A percentile compares a stretch with the other conserved stretches of the same genome.
phyloP scores from a whole-genome alignment of 2,329 filamentous ascomycete species.

The Teratosphaeria nubilosa region DNA sequence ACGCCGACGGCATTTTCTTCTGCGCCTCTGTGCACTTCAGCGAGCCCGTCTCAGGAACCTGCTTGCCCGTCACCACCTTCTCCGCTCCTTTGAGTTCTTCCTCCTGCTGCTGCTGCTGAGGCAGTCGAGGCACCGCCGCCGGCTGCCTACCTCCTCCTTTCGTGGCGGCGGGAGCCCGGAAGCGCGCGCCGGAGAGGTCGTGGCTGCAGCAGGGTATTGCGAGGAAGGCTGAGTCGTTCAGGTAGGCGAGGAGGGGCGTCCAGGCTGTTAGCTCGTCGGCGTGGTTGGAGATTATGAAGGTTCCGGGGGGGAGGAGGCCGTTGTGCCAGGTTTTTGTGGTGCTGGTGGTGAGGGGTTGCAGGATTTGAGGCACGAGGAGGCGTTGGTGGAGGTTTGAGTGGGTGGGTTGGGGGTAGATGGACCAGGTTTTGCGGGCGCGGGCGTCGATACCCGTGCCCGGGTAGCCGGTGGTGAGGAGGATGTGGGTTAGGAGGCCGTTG shows the following conservation, averaged over 20 bases:
- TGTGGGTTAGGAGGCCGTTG: constrained; percentile 79
- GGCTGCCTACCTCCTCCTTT: too few species aligned
- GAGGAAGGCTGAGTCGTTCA: constrained; percentile 72
- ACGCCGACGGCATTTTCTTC: constrained; percentile 53
- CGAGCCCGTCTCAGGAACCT: constrained; percentile 26
- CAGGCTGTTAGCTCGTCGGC: constrained; percentile 92
- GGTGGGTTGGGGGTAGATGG: constrained; percentile 49
- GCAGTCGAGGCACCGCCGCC: constrained; percentile 5
- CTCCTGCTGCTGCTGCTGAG: constrained; percentile 11
- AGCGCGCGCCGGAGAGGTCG: constrained; percentile 63
- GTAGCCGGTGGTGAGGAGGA: constrained; percentile 74
- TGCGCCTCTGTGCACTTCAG: constrained; percentile 20
- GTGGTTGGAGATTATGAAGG: constrained; percentile 95
- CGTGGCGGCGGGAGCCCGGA: constrained; percentile 46
- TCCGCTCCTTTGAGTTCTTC: background rate
- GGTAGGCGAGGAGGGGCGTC: constrained; percentile 77
- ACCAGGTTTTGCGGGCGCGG: constrained; percentile 75
- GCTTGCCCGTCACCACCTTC: constrained; percentile 2
- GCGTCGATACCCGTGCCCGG: constrained; percentile 87
- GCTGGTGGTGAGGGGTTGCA: constrained; percentile 11
- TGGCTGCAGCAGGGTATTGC: constrained; percentile 95
- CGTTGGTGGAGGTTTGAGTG: constrained; percentile 46
- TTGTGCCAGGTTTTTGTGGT: constrained; percentile 14
- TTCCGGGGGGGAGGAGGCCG: constrained; percentile 60
- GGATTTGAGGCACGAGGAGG: constrained; percentile 49